Conservation (phyloP, 257 asterid species). For the Eustoma russellianum region DNA sequence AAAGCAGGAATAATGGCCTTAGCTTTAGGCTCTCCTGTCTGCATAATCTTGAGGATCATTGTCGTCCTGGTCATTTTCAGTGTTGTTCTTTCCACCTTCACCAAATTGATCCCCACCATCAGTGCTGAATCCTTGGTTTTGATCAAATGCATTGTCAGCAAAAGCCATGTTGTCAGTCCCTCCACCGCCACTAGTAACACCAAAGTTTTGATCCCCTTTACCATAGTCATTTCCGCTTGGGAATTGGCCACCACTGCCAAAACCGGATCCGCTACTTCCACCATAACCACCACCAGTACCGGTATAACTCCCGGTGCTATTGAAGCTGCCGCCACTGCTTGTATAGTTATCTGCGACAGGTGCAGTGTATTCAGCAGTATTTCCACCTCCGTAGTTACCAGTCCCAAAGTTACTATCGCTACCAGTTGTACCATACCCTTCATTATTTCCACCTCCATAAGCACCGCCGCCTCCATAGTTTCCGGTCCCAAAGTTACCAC, state of each 20-base stretch:
- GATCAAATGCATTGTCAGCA: not conserved
- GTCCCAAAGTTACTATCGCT: slow-evolving; percentile 6
- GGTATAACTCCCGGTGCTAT: not conserved
- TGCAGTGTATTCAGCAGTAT: no score
- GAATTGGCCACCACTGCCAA: not conserved
- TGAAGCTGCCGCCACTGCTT: not conserved
- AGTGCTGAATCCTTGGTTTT: slow-evolving; percentile 6
- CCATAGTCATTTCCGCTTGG: slow-evolving; percentile 7
- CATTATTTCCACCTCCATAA: not conserved
- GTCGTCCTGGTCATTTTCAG: slow-evolving; percentile 13
- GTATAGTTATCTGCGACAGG: not conserved
- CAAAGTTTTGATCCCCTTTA: slow-evolving; percentile 18
- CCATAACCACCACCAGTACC: slow-evolving; percentile 2
- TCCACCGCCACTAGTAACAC: slow-evolving; percentile 26
- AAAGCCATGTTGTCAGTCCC: slow-evolving; percentile 3
- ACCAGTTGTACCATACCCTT: not conserved
- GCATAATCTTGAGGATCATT: slow-evolving; percentile 20
- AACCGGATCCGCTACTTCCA: not conserved
- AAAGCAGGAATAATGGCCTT: not conserved
- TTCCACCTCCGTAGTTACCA: no score
- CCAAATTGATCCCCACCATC: slow-evolving; percentile 15
- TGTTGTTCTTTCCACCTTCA: slow-evolving; percentile 1
- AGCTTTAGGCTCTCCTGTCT: slow-evolving; percentile 33
- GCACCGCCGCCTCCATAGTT: slow-evolving; percentile 6
- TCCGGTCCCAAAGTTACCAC: no score